Percentiles rank a stretch among this genome's conserved stretches.
phyloP scores from a whole-genome alignment of 352 stramenopile genomes.

The Phytophthora tentaculata region DNA sequence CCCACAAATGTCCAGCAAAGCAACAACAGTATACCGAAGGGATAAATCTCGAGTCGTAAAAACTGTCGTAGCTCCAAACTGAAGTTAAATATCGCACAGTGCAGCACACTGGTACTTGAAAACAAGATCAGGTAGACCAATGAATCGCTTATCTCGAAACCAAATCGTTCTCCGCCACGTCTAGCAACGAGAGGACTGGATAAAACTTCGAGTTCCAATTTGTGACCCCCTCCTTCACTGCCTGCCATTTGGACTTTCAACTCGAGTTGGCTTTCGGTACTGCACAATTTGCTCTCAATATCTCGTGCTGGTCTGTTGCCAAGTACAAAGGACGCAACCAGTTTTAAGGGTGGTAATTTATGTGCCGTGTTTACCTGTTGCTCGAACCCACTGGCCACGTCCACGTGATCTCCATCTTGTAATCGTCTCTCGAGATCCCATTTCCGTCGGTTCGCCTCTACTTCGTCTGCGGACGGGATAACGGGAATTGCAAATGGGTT shows the following conservation, averaged over 20 bases:
- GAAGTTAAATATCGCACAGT: conserved; percentile 75
- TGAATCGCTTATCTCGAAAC: conserved; percentile 35
- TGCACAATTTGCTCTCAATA: conserved; percentile 14
- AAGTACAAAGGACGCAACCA: conserved; percentile 8
- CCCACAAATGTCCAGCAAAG: conserved; percentile 62
- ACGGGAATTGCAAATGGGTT: conserved; percentile 19
- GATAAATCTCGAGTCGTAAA: conserved; percentile 52
- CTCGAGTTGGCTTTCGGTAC: conserved; percentile 5
- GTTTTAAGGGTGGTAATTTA: conserved; percentile 19
- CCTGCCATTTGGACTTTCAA: conserved; percentile 3
- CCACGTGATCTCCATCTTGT: conserved; percentile 23
- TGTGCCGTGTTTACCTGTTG: not conserved
- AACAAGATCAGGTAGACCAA: conserved; percentile 62
- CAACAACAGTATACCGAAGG: conserved; percentile 64
- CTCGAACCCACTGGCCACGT: not conserved
- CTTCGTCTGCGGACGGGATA: conserved; percentile 12
- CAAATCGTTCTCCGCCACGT: not conserved
- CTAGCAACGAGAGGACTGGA: not conserved
- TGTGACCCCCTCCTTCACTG: conserved; percentile 1
- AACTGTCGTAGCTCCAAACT: conserved; percentile 54
- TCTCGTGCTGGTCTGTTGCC: not conserved
- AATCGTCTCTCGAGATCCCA: conserved; percentile 33
- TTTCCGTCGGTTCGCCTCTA: conserved; percentile 27
- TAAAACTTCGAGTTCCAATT: conserved; percentile 6
- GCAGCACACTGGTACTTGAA: conserved; percentile 57